phyloP scores from a whole-genome alignment of 1,284 basidiomycete genomes.

The Coriolopsis trogii region DNA sequence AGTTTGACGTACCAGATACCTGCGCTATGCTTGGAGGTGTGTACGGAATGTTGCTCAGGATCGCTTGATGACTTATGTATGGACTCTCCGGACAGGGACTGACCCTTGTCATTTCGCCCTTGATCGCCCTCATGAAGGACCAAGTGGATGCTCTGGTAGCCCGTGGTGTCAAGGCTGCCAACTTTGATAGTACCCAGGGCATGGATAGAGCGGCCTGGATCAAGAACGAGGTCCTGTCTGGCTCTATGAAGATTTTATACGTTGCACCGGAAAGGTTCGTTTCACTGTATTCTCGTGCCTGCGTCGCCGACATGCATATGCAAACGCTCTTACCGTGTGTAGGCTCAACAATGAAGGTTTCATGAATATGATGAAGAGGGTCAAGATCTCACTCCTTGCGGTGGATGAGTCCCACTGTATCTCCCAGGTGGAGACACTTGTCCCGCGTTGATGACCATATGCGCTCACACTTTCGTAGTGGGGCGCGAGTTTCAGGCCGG shows the following conservation, averaged over 20 bases:
- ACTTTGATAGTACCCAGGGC: conserved; percentile 63
- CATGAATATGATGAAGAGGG: conserved; percentile 70
- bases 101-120: conserved; percentile 72
- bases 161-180: conserved; percentile 68
- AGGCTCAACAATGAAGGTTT: conserved; percentile 64
- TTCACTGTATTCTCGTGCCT: background rate
- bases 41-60: background rate
- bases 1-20: conserved; percentile 66
- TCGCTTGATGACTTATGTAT: background rate
- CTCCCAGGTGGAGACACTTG: conserved; percentile 36
- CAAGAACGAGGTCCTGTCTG: conserved; percentile 46
- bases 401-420: conserved; percentile 98
- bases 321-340: conserved; percentile 48
- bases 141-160: conserved; percentile 81
- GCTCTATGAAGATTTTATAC: conserved; percentile 70
- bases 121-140: conserved; percentile 92
- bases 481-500: conserved; percentile 61
- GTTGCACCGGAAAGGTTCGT: conserved; percentile 88
- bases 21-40: conserved; percentile 52
- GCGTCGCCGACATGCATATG: background rate
- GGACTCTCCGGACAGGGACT: conserved; percentile 46
- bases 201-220: conserved; percentile 62
- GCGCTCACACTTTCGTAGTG: conserved; percentile 35
- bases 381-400: conserved; percentile 75
- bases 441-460: background rate